These are phyloP conservation scores for Pythium aristosporum DNA, from an alignment of 352 stramenopile genomes.

Conservation along the genomic window DNA sequence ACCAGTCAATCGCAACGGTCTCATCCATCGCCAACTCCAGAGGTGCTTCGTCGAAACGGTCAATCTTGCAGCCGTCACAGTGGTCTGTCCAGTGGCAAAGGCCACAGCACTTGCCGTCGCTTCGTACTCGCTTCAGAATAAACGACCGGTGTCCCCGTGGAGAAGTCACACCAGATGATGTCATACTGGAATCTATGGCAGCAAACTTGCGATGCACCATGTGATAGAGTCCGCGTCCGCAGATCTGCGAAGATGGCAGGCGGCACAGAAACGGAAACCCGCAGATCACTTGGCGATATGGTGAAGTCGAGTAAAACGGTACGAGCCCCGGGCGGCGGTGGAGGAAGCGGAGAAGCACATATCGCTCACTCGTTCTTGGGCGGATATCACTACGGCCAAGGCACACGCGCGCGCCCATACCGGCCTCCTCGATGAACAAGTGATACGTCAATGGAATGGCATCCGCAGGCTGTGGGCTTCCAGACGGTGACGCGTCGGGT, in stretches of 20 bases:
- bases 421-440: constrained; percentile 15
- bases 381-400: constrained; percentile 16
- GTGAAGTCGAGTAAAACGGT: constrained; percentile 54
- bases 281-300: constrained; percentile 34
- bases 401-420: background rate
- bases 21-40: constrained; percentile 46
- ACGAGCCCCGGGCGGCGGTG: constrained; percentile 40
- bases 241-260: constrained; percentile 19
- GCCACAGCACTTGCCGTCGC: constrained; percentile 44
- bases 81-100: constrained; percentile 52
- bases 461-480: background rate
- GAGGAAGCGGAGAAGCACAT: constrained; percentile 44
- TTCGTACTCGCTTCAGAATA: constrained; percentile 42
- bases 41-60: constrained; percentile 28
- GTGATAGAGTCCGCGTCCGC: constrained; percentile 36
- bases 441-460: constrained; percentile 9
- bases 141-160: constrained; percentile 25
- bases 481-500: background rate
- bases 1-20: constrained; percentile 71
- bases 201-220: constrained; percentile 25
- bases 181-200: background rate
- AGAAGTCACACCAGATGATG: background rate
- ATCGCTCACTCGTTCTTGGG: constrained; percentile 11
- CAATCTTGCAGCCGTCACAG: constrained; percentile 54
- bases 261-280: constrained; percentile 41